phyloP scores from a whole-genome alignment of 148 eudicot genomes.

The Nyssa sinensis region DNA sequence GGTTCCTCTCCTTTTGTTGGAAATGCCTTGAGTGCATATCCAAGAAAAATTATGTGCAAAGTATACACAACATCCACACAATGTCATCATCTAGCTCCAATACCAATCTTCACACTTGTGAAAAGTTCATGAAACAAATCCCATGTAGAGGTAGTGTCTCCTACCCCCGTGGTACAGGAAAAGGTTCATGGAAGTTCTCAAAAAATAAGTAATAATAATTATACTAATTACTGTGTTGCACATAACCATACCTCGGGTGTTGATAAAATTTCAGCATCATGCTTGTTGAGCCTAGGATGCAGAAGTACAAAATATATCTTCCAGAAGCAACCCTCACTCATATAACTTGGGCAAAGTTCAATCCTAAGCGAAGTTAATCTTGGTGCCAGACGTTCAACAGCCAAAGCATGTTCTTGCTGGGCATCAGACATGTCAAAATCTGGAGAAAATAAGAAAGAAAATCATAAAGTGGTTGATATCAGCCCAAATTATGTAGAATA shows the following conservation, averaged over 20 bases:
- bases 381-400: conserved; percentile 86
- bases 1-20: too few relatives aligned
- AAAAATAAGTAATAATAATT: too few relatives aligned
- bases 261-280: conserved; percentile 71
- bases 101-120: too few relatives aligned
- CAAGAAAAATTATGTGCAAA: too few relatives aligned
- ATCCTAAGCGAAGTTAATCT: conserved; percentile 79
- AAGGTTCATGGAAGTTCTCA: too few relatives aligned
- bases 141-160: neutral
- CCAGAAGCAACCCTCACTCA: conserved; percentile 90
- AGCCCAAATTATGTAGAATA: neutral
- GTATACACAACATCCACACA: too few relatives aligned
- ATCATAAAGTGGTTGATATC: neutral
- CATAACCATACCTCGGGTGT: conserved; percentile 69
- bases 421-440: conserved; percentile 91
- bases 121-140: neutral
- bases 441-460: conserved; percentile 17
- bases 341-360: conserved; percentile 87
- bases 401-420: conserved; percentile 94
- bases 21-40: too few relatives aligned
- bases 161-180: too few relatives aligned
- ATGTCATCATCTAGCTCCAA: neutral
- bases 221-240: too few relatives aligned
- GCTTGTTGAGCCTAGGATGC: conserved; percentile 67
- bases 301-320: conserved; percentile 91